Percentiles rank a stretch among this genome's conserved stretches.
These are phyloP conservation scores for Penicillium vulpinum DNA, from an alignment of 2,329 filamentous ascomycete genomes.

Conservation along the genomic window DNA sequence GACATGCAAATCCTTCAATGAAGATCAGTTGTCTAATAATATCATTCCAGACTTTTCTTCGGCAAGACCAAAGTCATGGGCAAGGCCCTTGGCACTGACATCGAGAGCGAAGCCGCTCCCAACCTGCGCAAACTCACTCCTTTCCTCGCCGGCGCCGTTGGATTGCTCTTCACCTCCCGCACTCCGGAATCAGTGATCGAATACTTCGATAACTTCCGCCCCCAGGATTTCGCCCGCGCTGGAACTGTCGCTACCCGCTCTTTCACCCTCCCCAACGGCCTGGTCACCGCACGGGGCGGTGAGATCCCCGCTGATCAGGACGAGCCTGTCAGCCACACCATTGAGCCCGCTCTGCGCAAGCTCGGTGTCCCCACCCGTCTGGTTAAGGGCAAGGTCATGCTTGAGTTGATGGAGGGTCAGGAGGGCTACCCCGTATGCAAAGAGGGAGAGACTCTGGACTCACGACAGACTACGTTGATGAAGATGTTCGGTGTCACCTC, in stretches of 20 bases:
- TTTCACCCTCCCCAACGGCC: slow-evolving; percentile 80
- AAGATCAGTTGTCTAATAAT: slow-evolving; percentile 2
- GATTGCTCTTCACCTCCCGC: slow-evolving; percentile 86
- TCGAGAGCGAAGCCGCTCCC: slow-evolving; percentile 76
- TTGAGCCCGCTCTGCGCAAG: slow-evolving; percentile 87
- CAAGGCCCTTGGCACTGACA: slow-evolving; percentile 79
- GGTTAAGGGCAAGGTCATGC: slow-evolving; percentile 80
- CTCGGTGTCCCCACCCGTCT: slow-evolving; percentile 87
- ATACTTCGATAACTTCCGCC: slow-evolving; percentile 71
- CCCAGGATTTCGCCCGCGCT: slow-evolving; percentile 88
- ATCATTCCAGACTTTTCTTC: slow-evolving; percentile 77
- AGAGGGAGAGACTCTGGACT: slow-evolving; percentile 81
- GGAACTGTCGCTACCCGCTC: slow-evolving; percentile 72
- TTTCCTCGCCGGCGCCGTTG: slow-evolving; percentile 78
- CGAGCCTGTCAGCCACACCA: slow-evolving; percentile 78
- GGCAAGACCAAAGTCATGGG: slow-evolving; percentile 99
- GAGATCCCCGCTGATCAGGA: slow-evolving; percentile 79
- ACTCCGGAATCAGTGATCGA: slow-evolving; percentile 63
- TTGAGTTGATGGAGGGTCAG: slow-evolving; percentile 55
- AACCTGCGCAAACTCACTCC: slow-evolving; percentile 70
- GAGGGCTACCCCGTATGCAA: slow-evolving; percentile 75
- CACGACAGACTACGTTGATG: slow-evolving; percentile 85
- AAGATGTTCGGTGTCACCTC: slow-evolving; percentile 91
- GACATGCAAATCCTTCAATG: background rate
- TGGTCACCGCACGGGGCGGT: slow-evolving; percentile 75